Evolutionary conservation across 805 yeast genomes (phyloP).

Genomic region (Sungouiozyma intestinalis): DNA sequence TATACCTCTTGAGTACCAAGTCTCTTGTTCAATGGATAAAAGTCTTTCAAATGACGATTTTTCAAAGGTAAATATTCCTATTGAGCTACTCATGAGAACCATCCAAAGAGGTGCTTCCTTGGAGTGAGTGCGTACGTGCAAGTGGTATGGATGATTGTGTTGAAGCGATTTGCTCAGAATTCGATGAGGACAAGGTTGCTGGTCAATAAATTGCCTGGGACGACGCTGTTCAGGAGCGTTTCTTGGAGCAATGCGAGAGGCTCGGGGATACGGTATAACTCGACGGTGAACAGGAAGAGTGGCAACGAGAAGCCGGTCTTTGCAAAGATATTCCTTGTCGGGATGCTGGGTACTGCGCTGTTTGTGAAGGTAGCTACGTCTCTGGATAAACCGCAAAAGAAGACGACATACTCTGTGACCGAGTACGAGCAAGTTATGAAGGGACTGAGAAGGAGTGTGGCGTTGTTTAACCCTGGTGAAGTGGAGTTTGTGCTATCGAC

Average conservation of each 20-base stretch:
- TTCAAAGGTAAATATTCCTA: too few species aligned
- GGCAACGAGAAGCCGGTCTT: conserved; percentile 27
- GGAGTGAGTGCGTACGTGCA: too few species aligned
- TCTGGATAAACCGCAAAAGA: conserved; percentile 28
- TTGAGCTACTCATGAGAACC: too few species aligned
- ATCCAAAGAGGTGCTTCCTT: too few species aligned
- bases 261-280: not conserved
- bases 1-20: too few species aligned
- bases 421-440: conserved; percentile 37
- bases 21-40: too few species aligned
- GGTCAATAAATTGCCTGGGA: too few species aligned
- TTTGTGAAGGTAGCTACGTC: conserved; percentile 32
- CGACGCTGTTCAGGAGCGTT: not conserved
- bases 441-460: conserved; percentile 41
- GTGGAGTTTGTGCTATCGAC: conserved; percentile 31
- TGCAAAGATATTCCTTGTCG: conserved; percentile 33
- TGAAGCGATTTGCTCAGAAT: too few species aligned
- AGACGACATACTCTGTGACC: conserved; percentile 25
- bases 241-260: not conserved
- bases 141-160: too few species aligned
- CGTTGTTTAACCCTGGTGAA: conserved; percentile 33
- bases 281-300: not conserved
- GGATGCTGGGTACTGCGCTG: conserved; percentile 36
- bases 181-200: too few species aligned
- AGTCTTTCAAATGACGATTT: too few species aligned